Percentiles rank a stretch among this genome's conserved stretches.
phyloP scores from a whole-genome alignment of 441 rosid species.

The Pelargonium citronellum region DNA sequence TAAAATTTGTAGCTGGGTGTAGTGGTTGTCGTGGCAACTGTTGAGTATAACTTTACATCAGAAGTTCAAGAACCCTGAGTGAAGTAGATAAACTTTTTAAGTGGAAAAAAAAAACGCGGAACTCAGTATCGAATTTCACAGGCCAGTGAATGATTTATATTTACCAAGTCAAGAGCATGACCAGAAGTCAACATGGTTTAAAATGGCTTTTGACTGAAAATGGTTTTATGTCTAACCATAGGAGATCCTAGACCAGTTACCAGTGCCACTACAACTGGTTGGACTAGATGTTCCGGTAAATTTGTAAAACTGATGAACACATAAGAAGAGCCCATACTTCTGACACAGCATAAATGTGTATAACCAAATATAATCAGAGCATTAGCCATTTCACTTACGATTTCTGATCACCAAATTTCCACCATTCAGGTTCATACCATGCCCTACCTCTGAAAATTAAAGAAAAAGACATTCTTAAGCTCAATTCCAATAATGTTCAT shows the following conservation, averaged over 20 bases:
- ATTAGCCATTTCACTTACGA: conserved; percentile 54
- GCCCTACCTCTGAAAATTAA: conserved; percentile 66
- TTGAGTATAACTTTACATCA: background rate
- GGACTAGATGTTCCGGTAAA: background rate
- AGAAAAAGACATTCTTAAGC: conserved; percentile 12
- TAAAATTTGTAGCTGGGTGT: too few relatives aligned
- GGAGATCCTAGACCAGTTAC: background rate
- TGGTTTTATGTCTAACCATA: background rate
- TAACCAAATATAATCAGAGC: background rate
- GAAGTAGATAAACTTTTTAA: background rate
- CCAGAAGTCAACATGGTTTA: background rate
- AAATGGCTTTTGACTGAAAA: background rate
- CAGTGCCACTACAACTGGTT: background rate
- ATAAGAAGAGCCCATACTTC: conserved; percentile 1
- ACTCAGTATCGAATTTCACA: background rate
- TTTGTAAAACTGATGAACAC: background rate
- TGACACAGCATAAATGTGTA: background rate
- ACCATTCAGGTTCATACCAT: conserved; percentile 99
- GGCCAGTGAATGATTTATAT: background rate
- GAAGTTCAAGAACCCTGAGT: background rate
- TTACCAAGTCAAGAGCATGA: background rate
- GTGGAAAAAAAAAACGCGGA: background rate
- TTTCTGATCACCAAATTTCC: conserved; percentile 91
- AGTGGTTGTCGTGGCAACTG: too few relatives aligned
- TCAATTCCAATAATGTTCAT: conserved; percentile 1